Evolutionary conservation across 495 filamentous ascomycete species (phyloP), one percentile per base, ranked within the genome.

Genomic region (Penicillium parvum): DNA sequence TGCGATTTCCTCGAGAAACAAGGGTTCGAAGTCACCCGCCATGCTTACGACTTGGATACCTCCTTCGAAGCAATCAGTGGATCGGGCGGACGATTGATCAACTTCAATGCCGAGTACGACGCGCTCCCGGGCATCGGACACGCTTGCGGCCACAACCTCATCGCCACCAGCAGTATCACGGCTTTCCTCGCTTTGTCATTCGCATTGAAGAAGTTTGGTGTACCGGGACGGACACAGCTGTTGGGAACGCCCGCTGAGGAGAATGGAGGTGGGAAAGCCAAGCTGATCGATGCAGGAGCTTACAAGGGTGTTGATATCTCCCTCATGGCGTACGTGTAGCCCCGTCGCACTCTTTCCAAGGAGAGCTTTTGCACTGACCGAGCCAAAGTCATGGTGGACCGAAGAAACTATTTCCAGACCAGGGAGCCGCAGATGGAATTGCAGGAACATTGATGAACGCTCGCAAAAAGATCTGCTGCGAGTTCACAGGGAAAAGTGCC

Each of bases 231-330:
- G 30, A 66, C 83, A 0, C 62, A 80, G 30, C 51, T 88, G 21
- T 74, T 87, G 18, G 84, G 84, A 14, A 87, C 83, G 0, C 84
- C 84, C 1, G 84, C 78, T 0, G 84, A 88, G 58, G 83, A 87
- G 65, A 77, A 76, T 12, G 80, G 81, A 8, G 82, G 82, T 6
- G 84, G 83, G 16, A 86, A 88, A 56, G 80, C 80, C 40, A 76
- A 74, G 30, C 68, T 86, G 6, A 68, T 86, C 20, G 56, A 83
- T 12, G 74, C 69, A 1, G 81, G 80, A 0, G 84, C 82, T 4
- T 86, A 83, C 58, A 63, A 73, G 22, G 69, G 69, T 11, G 79
- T 83, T n/a, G 80, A 85, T 53, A 72, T 85, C 42, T 79, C 67
- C 14, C 64, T 86, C 23, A 82, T 86, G 61, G 75, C 78, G 28